Evolutionary conservation across 2,329 filamentous ascomycete species (phyloP), one percentile per base, ranked within the genome.

Genomic region (Hypocrella siamensis): DNA sequence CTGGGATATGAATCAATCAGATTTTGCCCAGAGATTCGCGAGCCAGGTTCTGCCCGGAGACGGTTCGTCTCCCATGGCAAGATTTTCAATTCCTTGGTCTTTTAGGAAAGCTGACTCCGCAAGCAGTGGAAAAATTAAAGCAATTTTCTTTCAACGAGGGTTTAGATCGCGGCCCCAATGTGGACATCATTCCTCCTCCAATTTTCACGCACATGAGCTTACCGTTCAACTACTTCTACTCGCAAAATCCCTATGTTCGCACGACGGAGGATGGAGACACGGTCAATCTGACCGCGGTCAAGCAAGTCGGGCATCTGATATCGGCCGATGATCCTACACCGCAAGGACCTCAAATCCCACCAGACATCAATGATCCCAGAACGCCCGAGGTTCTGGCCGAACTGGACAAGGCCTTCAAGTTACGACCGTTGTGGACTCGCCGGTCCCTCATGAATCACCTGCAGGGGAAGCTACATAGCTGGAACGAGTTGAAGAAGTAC

Each of bases 351-450:
- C 65, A 65, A 15, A 55, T 63, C 2, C 67, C 70, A 1, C 72
- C 73, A 17, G 58, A 69, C 17, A 60, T 68, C 46, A 63, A 73
- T 1, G 70, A 81, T 38, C 58, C 64, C 2, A 60, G 70, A 19
- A 65, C 86, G 32, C 70, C 68, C 34, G 61, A 68, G 17, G 65
- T 84, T 16, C 70, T 93, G 41, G 58, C 57, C 3, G 63, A 70
- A 25, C 60, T 94, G 27, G 60, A 68, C 34, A 55, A 62, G 1
- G 67, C 83, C 5, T 76, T 96, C 45, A 61, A 75, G 4, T 60
- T 77, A 32, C 70, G 88, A 0, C 85, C 86, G 0, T 73, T 93
- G 28, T 92, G 86, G 74, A 94, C 88, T 4, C 73, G 86, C 1
- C 75, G 88, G 15, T 79, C 79, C 3, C 64, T 93, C 11, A 66